Evolutionary conservation across 768 basidiomycete genomes (phyloP), one percentile per base, ranked within the genome.

Genomic region (Amanita polypyramis): DNA sequence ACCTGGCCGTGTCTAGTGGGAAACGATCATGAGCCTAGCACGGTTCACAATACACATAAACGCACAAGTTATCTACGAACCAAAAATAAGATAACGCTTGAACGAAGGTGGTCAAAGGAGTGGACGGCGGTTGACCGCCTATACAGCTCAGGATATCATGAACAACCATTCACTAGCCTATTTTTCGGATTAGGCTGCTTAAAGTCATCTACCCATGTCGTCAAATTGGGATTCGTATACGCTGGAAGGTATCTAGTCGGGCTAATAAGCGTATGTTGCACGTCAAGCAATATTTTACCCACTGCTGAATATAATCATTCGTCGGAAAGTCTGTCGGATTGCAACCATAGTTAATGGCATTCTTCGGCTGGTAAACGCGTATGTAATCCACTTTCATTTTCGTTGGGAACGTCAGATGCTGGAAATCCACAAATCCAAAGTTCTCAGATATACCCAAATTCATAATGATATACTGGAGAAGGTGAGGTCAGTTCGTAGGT

Each of bases 371-470:
- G 63, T 96, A 98, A 6, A 98, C 87, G 19, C 94, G 79, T 47
- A 97, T 79, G 67, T 84, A 96, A 60, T 96, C 90, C 35, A 95
- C 70, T 41, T 67, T 70, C 87, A 96, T 82, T 2, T 58, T 68
- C 3, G 80, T 63, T 6, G 92, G 91, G 66, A 89, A 92, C 14
- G 65, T 67, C 17, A 95, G 67, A 50, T 83, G 70, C 14, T 74
- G 63, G 43, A 88, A 70, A 65, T 96, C 83, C 43, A 93, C 79
- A 3, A 62, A 41, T 8, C 73, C 72, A 30, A 96, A 96, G 62
- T 85, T 87, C 45, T 69, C 65, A 3, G 89, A 92, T 64, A 95
- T 80, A 45, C 90, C 93, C 57, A 93, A 66, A 62, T 94, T 93
- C 58, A 76, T 68, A 54, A 96, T 82, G 57, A 96, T 68, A 55